Evolutionary conservation across 108 stramenopile species (phyloP), one percentile per base, ranked within the genome.

Genomic region (Parietichytrium sp.): DNA sequence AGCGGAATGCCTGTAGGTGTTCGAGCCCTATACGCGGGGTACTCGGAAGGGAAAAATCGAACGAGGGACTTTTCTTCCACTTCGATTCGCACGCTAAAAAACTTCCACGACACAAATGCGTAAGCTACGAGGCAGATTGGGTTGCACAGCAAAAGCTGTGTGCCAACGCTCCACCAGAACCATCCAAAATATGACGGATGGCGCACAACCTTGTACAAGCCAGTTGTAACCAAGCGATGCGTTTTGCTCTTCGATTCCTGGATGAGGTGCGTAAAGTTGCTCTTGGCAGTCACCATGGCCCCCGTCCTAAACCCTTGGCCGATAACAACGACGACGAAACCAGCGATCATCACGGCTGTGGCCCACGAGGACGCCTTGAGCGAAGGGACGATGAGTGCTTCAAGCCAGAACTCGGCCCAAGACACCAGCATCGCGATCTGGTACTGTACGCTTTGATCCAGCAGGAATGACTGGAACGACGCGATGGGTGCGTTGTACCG

Each of bases 131-230:
- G 55, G 61, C 90, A 90, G 15, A 95, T 12, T 4, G 84, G 84
- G 87, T 97, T 97, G 80, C 92, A 90, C 31, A 97, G 80, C 20
- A 97, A 36, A 3, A 96, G 31, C 83, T 96, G 97, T 29, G 93
- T 94, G 8, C 94, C 95, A 23, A 97, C 78, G 33, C 90, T 88
- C 96, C 96, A 98, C 84, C 94, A 98, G 78, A 91, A 98, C 88
- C 96, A 98, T 30, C 97, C 97, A 26, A 92, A 86, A 83, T 98
- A 98, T 12, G 93, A 93, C 47, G 96, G 96, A 88, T 98, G 97
- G 15, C 97, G 93, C n/a, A 98, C 83, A 52, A 80, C 83, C 26
- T 55, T 79, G 86, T 98, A 98, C 83, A 98, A 88, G 26, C 95
- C 95, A 77, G 92, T 82, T 18, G 94, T 97, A 15, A 98, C 90